Evolutionary conservation across 495 filamentous ascomycete species (phyloP).

Genomic region (Xylaria intraflava): DNA sequence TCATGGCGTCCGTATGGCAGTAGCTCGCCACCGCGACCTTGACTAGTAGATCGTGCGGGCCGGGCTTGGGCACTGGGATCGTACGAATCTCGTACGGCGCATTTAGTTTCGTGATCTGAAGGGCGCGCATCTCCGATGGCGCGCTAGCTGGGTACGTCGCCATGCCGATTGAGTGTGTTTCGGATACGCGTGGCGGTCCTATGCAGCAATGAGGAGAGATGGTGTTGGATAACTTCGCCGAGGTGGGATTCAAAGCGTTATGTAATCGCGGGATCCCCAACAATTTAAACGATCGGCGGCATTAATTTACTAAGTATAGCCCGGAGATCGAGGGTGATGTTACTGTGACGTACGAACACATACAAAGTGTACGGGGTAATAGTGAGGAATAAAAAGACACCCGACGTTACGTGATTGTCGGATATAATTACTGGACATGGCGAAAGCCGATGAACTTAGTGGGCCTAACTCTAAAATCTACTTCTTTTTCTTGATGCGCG

Average conservation of each 20-base stretch:
- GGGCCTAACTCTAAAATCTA: no score
- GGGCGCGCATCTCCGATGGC: conserved; percentile 20
- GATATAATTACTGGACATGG: not conserved
- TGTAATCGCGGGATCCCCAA: no score
- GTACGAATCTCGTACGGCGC: conserved; percentile 44
- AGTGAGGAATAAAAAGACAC: not conserved
- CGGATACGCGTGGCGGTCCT: not conserved
- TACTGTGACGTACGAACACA: not conserved
- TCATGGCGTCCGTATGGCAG: conserved; percentile 57
- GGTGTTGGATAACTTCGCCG: not conserved
- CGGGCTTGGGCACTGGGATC: conserved; percentile 44
- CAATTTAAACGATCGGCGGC: no score
- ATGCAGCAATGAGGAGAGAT: not conserved
- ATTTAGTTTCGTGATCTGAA: conserved; percentile 35
- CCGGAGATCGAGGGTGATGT: not conserved
- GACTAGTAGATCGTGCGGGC: conserved; percentile 47
- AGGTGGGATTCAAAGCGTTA: not conserved
- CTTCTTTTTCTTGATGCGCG: not conserved
- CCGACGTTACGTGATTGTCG: not conserved
- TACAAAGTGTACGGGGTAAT: no score
- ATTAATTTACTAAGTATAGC: no score
- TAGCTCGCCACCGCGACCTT: conserved; percentile 53
- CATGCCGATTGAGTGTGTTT: conserved; percentile 3
- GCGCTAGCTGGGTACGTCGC: conserved; percentile 3
- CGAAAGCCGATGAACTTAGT: not conserved